phyloP scores from a whole-genome alignment of 23 red algal genomes.

The Agarophyton chilense region DNA sequence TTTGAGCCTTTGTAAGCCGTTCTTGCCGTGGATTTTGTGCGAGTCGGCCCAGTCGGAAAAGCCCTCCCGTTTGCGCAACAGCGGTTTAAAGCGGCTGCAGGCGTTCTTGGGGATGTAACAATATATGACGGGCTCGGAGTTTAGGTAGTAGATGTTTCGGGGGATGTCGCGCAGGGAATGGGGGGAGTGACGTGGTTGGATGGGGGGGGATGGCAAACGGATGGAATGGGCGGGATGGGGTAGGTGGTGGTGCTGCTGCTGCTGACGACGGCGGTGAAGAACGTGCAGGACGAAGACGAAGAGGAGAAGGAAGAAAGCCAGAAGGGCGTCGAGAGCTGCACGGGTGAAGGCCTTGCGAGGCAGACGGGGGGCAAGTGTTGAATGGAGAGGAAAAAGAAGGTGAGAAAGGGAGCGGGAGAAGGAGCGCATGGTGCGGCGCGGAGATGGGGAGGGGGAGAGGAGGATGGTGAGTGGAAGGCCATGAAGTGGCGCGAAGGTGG shows the following conservation, averaged over 20 bases:
- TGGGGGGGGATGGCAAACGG: not conserved
- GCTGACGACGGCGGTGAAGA: not conserved
- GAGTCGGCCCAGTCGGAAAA: conserved; percentile 75
- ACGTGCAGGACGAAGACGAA: conserved; percentile 27
- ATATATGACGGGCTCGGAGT: conserved; percentile 60
- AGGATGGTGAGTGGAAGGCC: not conserved
- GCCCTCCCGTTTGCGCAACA: conserved; percentile 79
- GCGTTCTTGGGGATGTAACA: conserved; percentile 90
- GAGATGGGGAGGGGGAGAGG: not conserved
- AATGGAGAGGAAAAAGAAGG: conserved; percentile 14
- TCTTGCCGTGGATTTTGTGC: conserved; percentile 41
- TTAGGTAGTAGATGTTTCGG: conserved; percentile 61
- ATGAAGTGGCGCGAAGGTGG: not conserved
- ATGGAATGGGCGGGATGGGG: not conserved
- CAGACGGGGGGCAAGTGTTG: conserved; percentile 19
- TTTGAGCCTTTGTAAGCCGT: conserved; percentile 59
- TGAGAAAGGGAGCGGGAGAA: not conserved
- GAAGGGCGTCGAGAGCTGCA: not conserved
- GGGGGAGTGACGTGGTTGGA: not conserved
- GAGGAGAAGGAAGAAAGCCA: conserved; percentile 4
- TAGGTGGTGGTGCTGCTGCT: no score
- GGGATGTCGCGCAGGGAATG: conserved; percentile 10
- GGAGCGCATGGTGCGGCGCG: not conserved
- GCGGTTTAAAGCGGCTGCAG: conserved; percentile 75
- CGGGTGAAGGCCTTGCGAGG: conserved; percentile 40